These are phyloP conservation scores for Volvariella surrecta DNA, from an alignment of 1,284 basidiomycete species.

Conservation along the genomic window DNA sequence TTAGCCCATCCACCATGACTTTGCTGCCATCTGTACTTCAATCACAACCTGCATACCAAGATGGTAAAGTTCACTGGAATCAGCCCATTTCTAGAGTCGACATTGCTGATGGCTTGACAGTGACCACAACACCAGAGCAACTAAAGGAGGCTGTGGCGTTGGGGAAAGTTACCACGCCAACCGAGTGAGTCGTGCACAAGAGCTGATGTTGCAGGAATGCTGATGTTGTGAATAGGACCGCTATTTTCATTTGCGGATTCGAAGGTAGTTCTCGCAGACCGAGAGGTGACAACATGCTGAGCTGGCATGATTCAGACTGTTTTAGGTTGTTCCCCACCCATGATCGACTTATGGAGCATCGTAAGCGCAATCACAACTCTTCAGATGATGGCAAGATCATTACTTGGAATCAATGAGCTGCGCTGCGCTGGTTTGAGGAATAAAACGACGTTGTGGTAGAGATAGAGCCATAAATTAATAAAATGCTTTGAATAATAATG, in stretches of 20 bases:
- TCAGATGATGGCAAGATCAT: conserved; percentile 50
- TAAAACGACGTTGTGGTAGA: too few relatives aligned
- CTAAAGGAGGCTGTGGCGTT: conserved; percentile 28
- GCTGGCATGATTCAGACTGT: conserved; percentile 37
- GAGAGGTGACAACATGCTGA: neutral
- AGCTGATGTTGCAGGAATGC: neutral
- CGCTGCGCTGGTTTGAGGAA: too few relatives aligned
- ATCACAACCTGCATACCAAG: conserved; percentile 40
- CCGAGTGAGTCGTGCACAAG: conserved; percentile 31
- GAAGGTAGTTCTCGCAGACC: conserved; percentile 25
- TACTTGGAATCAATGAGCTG: conserved; percentile 54
- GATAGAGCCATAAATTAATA: too few relatives aligned
- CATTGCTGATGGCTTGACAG: too few relatives aligned
- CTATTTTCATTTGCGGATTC: conserved; percentile 57
- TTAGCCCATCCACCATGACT: conserved; percentile 13
- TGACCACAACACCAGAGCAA: conserved; percentile 38
- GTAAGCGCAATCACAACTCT: conserved; percentile 62
- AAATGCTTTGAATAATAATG: too few relatives aligned
- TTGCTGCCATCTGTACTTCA: conserved; percentile 46
- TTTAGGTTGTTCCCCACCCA: conserved; percentile 63
- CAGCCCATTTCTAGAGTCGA: too few relatives aligned
- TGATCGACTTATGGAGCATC: conserved; percentile 61
- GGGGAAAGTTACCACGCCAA: conserved; percentile 44
- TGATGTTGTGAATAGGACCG: conserved; percentile 34
- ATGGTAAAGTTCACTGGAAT: too few relatives aligned